phyloP scores from a whole-genome alignment of 805 yeast species.

The Scheffersomyces amazonensis region DNA sequence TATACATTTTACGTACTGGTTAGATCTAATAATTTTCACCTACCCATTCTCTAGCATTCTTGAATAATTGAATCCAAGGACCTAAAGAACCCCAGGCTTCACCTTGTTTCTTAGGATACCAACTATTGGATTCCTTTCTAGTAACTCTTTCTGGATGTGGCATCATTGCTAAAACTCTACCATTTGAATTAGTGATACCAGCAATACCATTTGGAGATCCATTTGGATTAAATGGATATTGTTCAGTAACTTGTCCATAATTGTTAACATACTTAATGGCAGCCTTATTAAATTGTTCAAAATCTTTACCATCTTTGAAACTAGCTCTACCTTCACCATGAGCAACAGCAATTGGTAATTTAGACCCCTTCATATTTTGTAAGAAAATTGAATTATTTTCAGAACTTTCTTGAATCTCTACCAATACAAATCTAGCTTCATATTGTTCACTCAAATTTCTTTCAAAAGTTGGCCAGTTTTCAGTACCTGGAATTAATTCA shows the following conservation, averaged over 20 bases:
- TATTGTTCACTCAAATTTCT: constrained; percentile 90
- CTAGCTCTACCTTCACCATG: constrained; percentile 97
- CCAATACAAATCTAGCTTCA: constrained; percentile 91
- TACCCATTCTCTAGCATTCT: constrained; percentile 94
- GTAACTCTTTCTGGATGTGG: constrained; percentile 98
- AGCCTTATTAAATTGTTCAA: constrained; percentile 46
- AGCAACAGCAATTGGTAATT: constrained; percentile 94
- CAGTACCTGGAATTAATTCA: constrained; percentile 87
- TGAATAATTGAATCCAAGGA: constrained; percentile 93
- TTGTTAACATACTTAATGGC: constrained; percentile 86
- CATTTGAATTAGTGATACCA: constrained; percentile 86
- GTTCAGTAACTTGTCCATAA: constrained; percentile 78
- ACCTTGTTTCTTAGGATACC: constrained; percentile 66
- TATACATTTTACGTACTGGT: no score
- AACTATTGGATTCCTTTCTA: constrained; percentile 85
- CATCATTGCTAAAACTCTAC: constrained; percentile 97
- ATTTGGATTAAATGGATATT: constrained; percentile 93
- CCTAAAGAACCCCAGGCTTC: constrained; percentile 78
- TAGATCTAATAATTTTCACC: constrained; percentile 35
- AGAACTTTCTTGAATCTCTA: constrained; percentile 59
- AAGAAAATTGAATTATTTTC: constrained; percentile 66
- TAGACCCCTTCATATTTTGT: constrained; percentile 89
- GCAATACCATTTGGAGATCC: constrained; percentile 94
- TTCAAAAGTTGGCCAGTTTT: constrained; percentile 94
- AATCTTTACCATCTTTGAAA: constrained; percentile 48